phyloP scores from a whole-genome alignment of 768 basidiomycete genomes.

The Tremella mesenterica region DNA sequence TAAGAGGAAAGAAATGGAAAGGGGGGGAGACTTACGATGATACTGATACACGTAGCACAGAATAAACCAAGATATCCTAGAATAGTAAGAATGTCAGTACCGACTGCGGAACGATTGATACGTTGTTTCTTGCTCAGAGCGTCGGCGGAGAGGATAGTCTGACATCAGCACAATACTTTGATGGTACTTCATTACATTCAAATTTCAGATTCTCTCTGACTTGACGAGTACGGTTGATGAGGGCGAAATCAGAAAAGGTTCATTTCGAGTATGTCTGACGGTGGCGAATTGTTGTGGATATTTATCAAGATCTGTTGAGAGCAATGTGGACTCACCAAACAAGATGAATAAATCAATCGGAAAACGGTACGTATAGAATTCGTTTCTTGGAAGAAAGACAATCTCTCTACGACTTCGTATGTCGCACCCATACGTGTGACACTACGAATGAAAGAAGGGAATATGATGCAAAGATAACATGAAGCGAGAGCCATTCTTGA shows the following conservation, averaged over 20 bases:
- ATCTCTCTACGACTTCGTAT: slow-evolving; percentile 24
- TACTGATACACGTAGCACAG: slow-evolving; percentile 15
- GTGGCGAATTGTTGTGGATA: too few species aligned
- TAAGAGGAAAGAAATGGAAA: background rate
- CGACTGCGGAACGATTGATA: slow-evolving; percentile 15
- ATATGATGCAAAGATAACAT: slow-evolving; percentile 11
- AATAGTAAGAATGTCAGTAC: slow-evolving; percentile 15
- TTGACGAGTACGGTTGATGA: too few species aligned
- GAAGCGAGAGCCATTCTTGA: slow-evolving; percentile 20
- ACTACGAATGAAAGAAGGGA: slow-evolving; percentile 21
- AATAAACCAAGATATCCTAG: slow-evolving; percentile 17
- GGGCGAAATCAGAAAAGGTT: too few species aligned
- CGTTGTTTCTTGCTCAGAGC: slow-evolving; percentile 9
- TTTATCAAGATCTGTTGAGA: background rate
- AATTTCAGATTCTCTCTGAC: background rate
- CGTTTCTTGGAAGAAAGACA: slow-evolving; percentile 30
- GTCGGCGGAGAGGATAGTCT: slow-evolving; percentile 21
- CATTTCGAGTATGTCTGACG: too few species aligned
- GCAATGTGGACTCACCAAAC: slow-evolving; percentile 15
- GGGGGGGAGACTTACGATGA: slow-evolving; percentile 14
- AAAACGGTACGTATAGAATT: slow-evolving; percentile 22
- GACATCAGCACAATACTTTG: too few species aligned
- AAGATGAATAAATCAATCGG: slow-evolving; percentile 15
- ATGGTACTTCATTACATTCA: too few species aligned
- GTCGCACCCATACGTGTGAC: slow-evolving; percentile 19